Conservation (phyloP, 495 filamentous ascomycete genomes). For the Pyronema omphalodes region DNA sequence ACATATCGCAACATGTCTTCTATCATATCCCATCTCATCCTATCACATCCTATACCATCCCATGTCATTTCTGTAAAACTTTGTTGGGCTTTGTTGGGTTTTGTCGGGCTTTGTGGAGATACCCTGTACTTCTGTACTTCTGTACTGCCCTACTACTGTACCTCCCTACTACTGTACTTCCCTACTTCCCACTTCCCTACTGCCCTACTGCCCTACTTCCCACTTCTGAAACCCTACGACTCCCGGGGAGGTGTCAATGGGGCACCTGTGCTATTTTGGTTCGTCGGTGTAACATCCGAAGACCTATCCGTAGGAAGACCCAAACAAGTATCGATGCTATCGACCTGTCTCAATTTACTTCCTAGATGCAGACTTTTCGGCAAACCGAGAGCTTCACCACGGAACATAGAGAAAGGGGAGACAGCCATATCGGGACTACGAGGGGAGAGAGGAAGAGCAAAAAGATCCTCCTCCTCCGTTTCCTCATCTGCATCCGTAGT, state of each 20-base stretch:
- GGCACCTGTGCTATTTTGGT: not conserved
- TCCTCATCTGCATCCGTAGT: not conserved
- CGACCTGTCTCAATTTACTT: slow-evolving; percentile 2
- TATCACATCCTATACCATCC: too few species aligned
- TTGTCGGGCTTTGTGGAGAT: not conserved
- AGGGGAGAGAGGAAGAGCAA: slow-evolving; percentile 20
- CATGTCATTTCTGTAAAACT: not conserved
- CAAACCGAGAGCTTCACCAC: slow-evolving; percentile 10
- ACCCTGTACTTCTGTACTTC: too few species aligned
- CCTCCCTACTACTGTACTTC: too few species aligned
- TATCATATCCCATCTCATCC: not conserved
- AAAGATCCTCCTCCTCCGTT: slow-evolving; percentile 20
- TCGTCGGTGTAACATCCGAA: slow-evolving; percentile 1
- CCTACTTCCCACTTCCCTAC: too few species aligned
- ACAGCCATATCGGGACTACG: slow-evolving; percentile 20
- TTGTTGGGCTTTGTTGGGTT: not conserved
- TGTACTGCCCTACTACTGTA: too few species aligned
- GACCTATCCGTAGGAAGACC: not conserved
- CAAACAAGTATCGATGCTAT: not conserved
- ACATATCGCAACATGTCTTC: too few species aligned
- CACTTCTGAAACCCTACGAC: not conserved
- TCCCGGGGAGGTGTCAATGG: slow-evolving; percentile 1
- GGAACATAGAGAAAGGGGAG: slow-evolving; percentile 20
- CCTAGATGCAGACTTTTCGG: not conserved
- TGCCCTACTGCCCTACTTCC: too few species aligned